Evolutionary conservation across 352 stramenopile species (phyloP).

Genomic region (Phytophthora parvispora): DNA sequence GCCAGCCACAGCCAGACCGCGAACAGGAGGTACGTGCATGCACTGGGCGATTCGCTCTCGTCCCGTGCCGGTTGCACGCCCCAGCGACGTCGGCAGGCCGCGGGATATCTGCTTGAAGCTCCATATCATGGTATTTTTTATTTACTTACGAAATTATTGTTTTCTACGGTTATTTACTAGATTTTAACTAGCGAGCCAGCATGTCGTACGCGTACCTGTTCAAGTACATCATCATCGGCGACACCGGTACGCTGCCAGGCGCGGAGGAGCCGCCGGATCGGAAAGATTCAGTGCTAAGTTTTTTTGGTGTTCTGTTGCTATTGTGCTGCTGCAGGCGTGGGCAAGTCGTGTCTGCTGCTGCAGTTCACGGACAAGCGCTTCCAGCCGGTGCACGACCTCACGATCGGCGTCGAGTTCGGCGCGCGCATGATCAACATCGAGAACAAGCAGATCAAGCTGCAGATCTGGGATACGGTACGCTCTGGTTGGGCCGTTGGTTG

Average conservation of each 20-base stretch:
- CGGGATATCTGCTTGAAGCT: slow-evolving; percentile 8
- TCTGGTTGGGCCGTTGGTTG: not conserved
- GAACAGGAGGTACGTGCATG: slow-evolving; percentile 24
- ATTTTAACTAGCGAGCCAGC: not conserved
- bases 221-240: slow-evolving; percentile 99
- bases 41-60: not conserved
- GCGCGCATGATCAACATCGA: slow-evolving; percentile 99
- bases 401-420: slow-evolving; percentile 99
- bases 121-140: not conserved
- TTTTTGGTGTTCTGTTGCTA: not conserved
- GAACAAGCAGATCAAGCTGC: slow-evolving; percentile 98
- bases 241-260: slow-evolving; percentile 89
- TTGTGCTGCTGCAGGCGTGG: slow-evolving; percentile 91
- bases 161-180: not conserved
- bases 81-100: slow-evolving; percentile 1
- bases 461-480: slow-evolving; percentile 97
- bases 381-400: slow-evolving; percentile 99
- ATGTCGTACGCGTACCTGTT: slow-evolving; percentile 98
- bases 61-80: not conserved
- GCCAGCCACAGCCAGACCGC: slow-evolving; percentile 3
- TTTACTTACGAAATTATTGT: slow-evolving; percentile 1
- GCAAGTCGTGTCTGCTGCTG: slow-evolving; percentile 99
- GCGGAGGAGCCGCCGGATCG: not conserved
- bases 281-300: slow-evolving; percentile 2
- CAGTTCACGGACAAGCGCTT: slow-evolving; percentile 99